A percentile compares a stretch with the other conserved stretches of the same genome.
These are phyloP conservation scores for Coprinellus micaceus DNA, from an alignment of 768 basidiomycete genomes.

Conservation along the genomic window DNA sequence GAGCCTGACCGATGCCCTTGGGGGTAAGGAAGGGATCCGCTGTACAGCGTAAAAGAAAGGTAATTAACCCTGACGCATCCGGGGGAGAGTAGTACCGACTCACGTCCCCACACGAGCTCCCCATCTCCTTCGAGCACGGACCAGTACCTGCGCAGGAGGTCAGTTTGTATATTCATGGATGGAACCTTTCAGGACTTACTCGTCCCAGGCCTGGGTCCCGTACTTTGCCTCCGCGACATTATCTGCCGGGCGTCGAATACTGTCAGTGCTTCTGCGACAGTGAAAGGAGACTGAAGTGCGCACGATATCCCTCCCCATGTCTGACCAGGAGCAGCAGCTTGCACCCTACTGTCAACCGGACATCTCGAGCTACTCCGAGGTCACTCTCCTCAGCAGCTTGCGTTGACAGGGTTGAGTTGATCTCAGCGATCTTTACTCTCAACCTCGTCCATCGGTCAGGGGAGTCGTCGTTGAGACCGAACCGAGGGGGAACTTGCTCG, in stretches of 20 bases:
- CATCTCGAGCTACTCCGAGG: no score
- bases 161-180: neutral
- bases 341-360: conserved; percentile 25
- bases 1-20: conserved; percentile 55
- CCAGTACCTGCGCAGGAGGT: conserved; percentile 51
- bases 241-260: conserved; percentile 36
- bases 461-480: conserved; percentile 55
- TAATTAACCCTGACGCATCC: neutral
- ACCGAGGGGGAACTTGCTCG: conserved; percentile 48
- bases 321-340: conserved; percentile 66
- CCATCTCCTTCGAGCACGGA: conserved; percentile 61
- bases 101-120: conserved; percentile 71
- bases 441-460: conserved; percentile 50
- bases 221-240: conserved; percentile 64
- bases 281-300: conserved; percentile 22
- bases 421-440: conserved; percentile 31
- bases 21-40: conserved; percentile 66
- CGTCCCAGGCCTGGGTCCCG: conserved; percentile 55
- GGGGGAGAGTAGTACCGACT: conserved; percentile 24
- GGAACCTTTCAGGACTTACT: conserved; percentile 42
- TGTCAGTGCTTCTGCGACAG: neutral
- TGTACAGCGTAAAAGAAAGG: conserved; percentile 18
- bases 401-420: conserved; percentile 41
- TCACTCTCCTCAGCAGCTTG: conserved; percentile 17
- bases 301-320: conserved; percentile 75